Evolutionary conservation across 2,329 filamentous ascomycete species (phyloP).

Genomic region (Cercospora sp.): DNA sequence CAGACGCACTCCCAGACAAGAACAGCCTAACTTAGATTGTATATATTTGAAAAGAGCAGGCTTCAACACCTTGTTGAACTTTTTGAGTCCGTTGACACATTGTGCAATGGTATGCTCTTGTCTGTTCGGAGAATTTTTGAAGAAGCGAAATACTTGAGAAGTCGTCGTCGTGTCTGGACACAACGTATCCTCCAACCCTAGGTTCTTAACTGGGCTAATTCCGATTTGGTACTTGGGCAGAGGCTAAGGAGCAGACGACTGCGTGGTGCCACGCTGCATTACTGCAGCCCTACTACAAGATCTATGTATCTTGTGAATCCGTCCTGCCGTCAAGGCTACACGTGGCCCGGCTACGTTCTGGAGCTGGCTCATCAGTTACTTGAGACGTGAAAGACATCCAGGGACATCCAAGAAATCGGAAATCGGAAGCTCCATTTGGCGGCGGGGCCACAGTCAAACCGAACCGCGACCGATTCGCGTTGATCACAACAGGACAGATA

Average conservation of each 20-base stretch:
- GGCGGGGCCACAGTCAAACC: neutral
- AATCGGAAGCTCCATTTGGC: neutral
- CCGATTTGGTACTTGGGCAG: no score
- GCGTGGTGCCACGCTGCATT: neutral
- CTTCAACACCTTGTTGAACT: neutral
- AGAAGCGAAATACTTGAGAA: neutral
- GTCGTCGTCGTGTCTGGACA: neutral
- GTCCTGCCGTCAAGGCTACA: neutral
- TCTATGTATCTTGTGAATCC: neutral
- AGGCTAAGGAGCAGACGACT: neutral
- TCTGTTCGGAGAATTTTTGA: no score
- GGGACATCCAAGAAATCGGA: neutral
- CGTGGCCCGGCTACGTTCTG: neutral
- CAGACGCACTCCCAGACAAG: neutral
- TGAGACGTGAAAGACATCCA: neutral
- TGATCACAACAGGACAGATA: neutral
- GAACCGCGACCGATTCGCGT: neutral
- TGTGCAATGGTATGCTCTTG: neutral
- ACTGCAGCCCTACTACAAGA: neutral
- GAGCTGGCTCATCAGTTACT: neutral
- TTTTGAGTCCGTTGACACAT: neutral
- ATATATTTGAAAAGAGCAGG: slow-evolving; percentile 10
- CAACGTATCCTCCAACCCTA: neutral
- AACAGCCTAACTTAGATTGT: slow-evolving; percentile 12
- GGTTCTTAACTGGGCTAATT: neutral